Percentiles rank a stretch among this genome's conserved stretches.
These are phyloP conservation scores for Truncatella angustata DNA, from an alignment of 2,329 filamentous ascomycete species.

Conservation along the genomic window DNA sequence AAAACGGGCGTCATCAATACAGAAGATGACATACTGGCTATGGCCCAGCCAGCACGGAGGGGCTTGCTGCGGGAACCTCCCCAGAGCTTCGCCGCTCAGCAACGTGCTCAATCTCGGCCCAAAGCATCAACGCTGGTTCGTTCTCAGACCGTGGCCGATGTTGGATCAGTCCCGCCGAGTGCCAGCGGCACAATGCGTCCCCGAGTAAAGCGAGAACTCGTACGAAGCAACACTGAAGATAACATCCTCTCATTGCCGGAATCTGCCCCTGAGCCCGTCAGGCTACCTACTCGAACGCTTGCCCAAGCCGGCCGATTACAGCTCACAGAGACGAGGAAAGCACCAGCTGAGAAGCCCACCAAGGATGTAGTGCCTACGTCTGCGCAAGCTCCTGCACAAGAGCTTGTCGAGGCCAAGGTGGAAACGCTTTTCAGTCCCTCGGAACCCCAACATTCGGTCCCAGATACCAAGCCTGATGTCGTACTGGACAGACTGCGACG, in stretches of 20 bases:
- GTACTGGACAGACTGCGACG: slow-evolving; percentile 54
- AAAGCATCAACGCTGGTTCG: slow-evolving; percentile 23
- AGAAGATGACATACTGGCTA: slow-evolving; percentile 32
- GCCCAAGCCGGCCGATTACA: slow-evolving; percentile 11
- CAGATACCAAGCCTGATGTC: slow-evolving; percentile 55
- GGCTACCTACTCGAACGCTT: slow-evolving; percentile 15
- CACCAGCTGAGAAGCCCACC: slow-evolving; percentile 10
- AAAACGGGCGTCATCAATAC: slow-evolving; percentile 27
- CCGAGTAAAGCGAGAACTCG: slow-evolving; percentile 25
- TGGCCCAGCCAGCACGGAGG: slow-evolving; percentile 27
- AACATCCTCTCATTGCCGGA: slow-evolving; percentile 19
- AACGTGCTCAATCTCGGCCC: slow-evolving; percentile 56
- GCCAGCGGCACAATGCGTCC: slow-evolving; percentile 27
- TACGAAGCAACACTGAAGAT: slow-evolving; percentile 23
- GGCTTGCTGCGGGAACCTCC: slow-evolving; percentile 52
- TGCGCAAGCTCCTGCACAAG: neutral
- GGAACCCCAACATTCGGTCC: slow-evolving; percentile 49
- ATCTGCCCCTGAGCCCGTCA: slow-evolving; percentile 12
- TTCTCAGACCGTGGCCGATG: slow-evolving; percentile 30
- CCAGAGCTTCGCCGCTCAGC: slow-evolving; percentile 66
- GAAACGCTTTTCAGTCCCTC: slow-evolving; percentile 53
- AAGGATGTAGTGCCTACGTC: slow-evolving; percentile 11
- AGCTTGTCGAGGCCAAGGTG: neutral
- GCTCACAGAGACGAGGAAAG: neutral
- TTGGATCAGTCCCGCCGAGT: slow-evolving; percentile 25